phyloP scores from a whole-genome alignment of 306 rosid species.

The Cicer judaicum region DNA sequence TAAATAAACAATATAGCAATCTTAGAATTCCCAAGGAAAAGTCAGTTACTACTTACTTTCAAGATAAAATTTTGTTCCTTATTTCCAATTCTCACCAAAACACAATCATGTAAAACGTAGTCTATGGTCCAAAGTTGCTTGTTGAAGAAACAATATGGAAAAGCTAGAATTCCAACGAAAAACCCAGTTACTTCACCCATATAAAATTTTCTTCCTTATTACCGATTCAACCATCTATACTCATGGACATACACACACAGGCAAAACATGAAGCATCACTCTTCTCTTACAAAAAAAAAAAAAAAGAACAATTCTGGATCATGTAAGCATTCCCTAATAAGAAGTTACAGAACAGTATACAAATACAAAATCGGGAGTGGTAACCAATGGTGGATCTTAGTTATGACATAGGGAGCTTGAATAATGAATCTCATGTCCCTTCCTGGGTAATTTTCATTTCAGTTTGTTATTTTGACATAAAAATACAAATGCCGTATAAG shows the following conservation, averaged over 20 bases:
- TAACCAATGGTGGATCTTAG: background rate
- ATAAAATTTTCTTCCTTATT: background rate
- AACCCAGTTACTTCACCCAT: constrained; percentile 18
- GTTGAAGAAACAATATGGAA: constrained; percentile 66
- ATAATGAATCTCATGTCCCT: no score
- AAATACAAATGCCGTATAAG: no score
- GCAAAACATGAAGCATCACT: constrained; percentile 26
- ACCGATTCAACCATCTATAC: background rate
- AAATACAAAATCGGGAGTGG: constrained; percentile 6
- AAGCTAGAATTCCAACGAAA: constrained; percentile 25
- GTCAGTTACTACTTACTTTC: constrained; percentile 14
- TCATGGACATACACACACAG: background rate
- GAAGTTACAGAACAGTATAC: background rate
- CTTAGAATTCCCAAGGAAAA: constrained; percentile 26
- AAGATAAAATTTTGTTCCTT: background rate
- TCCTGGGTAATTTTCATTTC: no score
- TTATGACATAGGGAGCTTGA: no score
- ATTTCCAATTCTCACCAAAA: background rate
- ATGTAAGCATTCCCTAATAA: constrained; percentile 11
- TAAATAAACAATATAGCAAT: constrained; percentile 60
- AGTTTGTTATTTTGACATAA: no score
- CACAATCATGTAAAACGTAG: constrained; percentile 56
- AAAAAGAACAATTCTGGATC: background rate
- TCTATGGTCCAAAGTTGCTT: constrained; percentile 52
- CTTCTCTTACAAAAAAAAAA: constrained; percentile 9